Evolutionary conservation across 306 rosid genomes (phyloP), one percentile per base, ranked within the genome.

Genomic region (Gynostemma pentaphyllum): DNA sequence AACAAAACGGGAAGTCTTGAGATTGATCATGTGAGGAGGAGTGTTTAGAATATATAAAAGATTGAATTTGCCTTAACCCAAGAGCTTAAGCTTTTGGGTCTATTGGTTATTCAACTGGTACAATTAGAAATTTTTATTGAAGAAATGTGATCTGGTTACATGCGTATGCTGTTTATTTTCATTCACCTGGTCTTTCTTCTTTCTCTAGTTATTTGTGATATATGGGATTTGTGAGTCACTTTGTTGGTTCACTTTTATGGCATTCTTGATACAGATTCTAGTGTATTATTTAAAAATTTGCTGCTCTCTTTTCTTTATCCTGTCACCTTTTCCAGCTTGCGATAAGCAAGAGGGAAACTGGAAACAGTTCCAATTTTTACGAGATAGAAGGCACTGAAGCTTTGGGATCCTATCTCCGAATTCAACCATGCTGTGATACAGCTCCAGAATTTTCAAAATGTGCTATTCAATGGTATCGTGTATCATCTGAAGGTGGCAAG

Each of bases 391-490:
- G 97, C 57, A 41, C 76, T 42, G 97, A 89, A 73, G 75, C 68
- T n/a, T 76, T 89, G 71, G 95, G 95, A 70, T 89, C 97, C 54
- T 89, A 68, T 83, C 79, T 89, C 70, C 68, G 64, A 52, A 82
- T 89, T 78, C 84, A 80, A 50, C 73, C 95, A 63, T 84, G 78
- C 76, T 80, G 85, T 56, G 82, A 74, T 62, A 57, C 70, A 55
- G 78, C 82, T 19, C 92, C 85, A 12, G 86, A 82, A 18, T 79
- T 86, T 66, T 86, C 86, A 54, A 72, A 67, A 24, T 82, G 92
- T 75, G 77, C 74, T 46, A 78, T 89, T 79, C 92, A 84, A 68
- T 89, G 97, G 97, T 77, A 79, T 68, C 89, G 92, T n/a, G 62
- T 80, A 63, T 76, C 79, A 67, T 56, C 85, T 36, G 82, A 84